Conservation (phyloP, 2,329 filamentous ascomycete species). For the Diaporthe aspalathi region DNA sequence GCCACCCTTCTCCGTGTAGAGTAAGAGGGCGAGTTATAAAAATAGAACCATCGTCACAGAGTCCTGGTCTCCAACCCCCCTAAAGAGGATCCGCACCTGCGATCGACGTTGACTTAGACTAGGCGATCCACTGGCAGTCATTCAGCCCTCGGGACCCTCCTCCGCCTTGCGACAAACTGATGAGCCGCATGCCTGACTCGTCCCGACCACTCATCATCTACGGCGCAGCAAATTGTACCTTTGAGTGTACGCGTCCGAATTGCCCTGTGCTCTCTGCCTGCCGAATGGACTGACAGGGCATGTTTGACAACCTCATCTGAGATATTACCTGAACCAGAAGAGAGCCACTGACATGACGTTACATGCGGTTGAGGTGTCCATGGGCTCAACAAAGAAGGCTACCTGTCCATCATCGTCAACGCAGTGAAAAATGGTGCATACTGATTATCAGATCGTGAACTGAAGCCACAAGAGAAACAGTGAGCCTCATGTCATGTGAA, state of each 20-base stretch:
- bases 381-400: background rate
- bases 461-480: background rate
- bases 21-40: background rate
- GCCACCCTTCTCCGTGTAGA: background rate
- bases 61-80: conserved; percentile 6
- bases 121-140: conserved; percentile 16
- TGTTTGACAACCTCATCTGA: background rate
- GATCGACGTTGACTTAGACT: conserved; percentile 12
- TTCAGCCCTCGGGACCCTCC: conserved; percentile 8
- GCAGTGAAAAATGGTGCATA: background rate
- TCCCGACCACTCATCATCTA: conserved; percentile 7
- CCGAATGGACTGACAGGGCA: background rate
- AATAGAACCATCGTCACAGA: conserved; percentile 2
- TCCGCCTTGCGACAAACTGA: conserved; percentile 5
- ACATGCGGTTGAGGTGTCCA: background rate
- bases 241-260: background rate
- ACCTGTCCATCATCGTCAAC: background rate
- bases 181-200: conserved; percentile 17
- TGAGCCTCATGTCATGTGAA: background rate
- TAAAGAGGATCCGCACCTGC: conserved; percentile 23
- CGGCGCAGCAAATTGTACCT: background rate
- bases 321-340: background rate
- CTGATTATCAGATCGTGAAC: background rate
- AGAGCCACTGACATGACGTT: conserved; percentile 1
- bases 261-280: background rate